phyloP scores from a whole-genome alignment of 2,329 filamentous ascomycete genomes.

The Nigrospora sphaerica region DNA sequence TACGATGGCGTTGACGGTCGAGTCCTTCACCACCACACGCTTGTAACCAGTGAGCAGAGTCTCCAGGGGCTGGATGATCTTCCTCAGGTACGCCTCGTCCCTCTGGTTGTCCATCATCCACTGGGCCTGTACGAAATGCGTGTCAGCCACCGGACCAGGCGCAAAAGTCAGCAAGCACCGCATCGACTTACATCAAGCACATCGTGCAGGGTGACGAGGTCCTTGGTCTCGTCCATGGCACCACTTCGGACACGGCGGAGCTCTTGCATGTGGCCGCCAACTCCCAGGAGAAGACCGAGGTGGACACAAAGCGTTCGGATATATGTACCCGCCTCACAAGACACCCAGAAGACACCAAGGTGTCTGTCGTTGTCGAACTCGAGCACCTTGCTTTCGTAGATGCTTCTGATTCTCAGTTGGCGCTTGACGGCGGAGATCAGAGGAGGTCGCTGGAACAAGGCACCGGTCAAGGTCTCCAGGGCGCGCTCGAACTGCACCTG shows the following conservation, averaged over 20 bases:
- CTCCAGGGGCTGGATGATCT: constrained; percentile 88
- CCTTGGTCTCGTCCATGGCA: constrained; percentile 87
- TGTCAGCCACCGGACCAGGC: not conserved
- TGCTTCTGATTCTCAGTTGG: constrained; percentile 94
- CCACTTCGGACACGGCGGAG: constrained; percentile 87
- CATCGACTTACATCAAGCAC: constrained; percentile 59
- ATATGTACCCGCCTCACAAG: constrained; percentile 97
- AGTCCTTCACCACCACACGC: constrained; percentile 95
- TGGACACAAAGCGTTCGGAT: constrained; percentile 98
- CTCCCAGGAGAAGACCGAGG: constrained; percentile 66
- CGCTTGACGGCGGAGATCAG: constrained; percentile 98
- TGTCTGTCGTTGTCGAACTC: constrained; percentile 99
- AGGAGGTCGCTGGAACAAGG: constrained; percentile 93
- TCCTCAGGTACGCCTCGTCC: constrained; percentile 87
- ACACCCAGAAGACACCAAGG: constrained; percentile 98
- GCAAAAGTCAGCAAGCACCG: not conserved
- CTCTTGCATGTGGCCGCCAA: constrained; percentile 98
- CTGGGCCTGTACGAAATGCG: constrained; percentile 49
- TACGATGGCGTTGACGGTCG: constrained; percentile 80
- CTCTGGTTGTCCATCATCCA: constrained; percentile 94
- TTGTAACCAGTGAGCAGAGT: constrained; percentile 90
- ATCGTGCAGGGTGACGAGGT: constrained; percentile 89
- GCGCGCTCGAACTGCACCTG: constrained; percentile 89
- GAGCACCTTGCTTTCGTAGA: constrained; percentile 92
- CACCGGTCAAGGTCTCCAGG: constrained; percentile 91